phyloP scores from a whole-genome alignment of 2,329 filamentous ascomycete genomes.

The Cercospora brassicicola region DNA sequence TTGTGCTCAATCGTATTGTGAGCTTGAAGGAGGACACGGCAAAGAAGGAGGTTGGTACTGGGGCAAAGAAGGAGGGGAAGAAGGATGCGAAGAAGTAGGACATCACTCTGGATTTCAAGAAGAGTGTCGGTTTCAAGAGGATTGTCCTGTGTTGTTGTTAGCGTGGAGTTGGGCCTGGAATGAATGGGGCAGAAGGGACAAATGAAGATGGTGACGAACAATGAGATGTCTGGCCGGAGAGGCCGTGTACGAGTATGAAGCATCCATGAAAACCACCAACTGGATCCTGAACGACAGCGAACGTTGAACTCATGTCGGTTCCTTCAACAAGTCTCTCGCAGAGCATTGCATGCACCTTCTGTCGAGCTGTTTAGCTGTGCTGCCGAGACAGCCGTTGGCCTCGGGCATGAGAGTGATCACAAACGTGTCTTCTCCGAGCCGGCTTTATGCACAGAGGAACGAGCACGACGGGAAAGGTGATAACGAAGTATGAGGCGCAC shows the following conservation, averaged over 20 bases:
- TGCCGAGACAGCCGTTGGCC: too few relatives aligned
- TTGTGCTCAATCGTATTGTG: slow-evolving; percentile 89
- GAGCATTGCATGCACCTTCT: too few relatives aligned
- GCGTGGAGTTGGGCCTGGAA: slow-evolving; percentile 31
- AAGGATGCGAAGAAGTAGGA: slow-evolving; percentile 2
- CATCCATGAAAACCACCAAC: too few relatives aligned
- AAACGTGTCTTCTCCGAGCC: too few relatives aligned
- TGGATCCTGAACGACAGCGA: too few relatives aligned
- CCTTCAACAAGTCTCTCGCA: too few relatives aligned
- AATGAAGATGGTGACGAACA: not conserved
- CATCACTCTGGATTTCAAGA: not conserved
- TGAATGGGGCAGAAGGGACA: not conserved
- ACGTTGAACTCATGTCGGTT: too few relatives aligned
- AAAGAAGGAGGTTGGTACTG: slow-evolving; percentile 49
- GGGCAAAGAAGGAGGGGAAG: not conserved
- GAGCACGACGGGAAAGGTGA: too few relatives aligned
- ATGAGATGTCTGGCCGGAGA: not conserved
- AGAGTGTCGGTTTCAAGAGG: not conserved
- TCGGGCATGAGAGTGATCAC: too few relatives aligned
- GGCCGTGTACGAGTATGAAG: not conserved
- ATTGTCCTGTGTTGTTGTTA: not conserved
- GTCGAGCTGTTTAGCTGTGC: too few relatives aligned
- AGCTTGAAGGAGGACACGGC: slow-evolving; percentile 84
- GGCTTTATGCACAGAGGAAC: too few relatives aligned
- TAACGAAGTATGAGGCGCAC: too few relatives aligned